Evolutionary conservation across 1,139 yeast genomes (phyloP).

Genomic region (Protomyces gravidus): DNA sequence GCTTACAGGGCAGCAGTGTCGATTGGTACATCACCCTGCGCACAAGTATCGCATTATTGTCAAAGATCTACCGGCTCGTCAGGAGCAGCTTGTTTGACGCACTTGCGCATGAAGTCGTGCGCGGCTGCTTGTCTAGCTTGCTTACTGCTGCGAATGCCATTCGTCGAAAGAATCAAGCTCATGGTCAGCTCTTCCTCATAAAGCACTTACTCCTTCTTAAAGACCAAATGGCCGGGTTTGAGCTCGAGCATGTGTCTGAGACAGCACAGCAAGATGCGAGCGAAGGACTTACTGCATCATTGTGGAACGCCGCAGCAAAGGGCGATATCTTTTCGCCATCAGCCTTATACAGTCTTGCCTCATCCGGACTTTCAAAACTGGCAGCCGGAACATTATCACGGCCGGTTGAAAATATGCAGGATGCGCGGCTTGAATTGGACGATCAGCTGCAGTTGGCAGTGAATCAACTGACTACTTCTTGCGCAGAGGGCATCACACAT

Average conservation of each 20-base stretch:
- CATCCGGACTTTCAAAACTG: constrained; percentile 11
- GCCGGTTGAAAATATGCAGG: constrained; percentile 22
- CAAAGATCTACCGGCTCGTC: constrained; percentile 74
- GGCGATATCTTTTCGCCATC: constrained; percentile 9
- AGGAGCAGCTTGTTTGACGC: constrained; percentile 77
- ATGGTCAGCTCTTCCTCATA: constrained; percentile 63
- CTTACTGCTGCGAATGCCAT: constrained; percentile 51
- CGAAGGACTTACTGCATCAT: background rate
- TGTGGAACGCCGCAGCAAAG: constrained; percentile 1
- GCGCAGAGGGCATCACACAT: constrained; percentile 18
- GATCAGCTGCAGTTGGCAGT: constrained; percentile 22
- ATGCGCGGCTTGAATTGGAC: constrained; percentile 21
- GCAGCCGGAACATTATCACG: constrained; percentile 18
- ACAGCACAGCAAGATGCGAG: background rate
- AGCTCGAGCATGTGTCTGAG: constrained; percentile 57
- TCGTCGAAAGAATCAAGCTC: constrained; percentile 48
- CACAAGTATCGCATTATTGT: constrained; percentile 63
- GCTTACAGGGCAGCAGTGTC: constrained; percentile 43
- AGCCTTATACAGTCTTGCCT: constrained; percentile 11
- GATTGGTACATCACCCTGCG: constrained; percentile 71
- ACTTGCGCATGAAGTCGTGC: constrained; percentile 80
- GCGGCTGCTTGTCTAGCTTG: constrained; percentile 62
- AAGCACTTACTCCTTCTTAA: constrained; percentile 68
- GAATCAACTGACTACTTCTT: constrained; percentile 2
- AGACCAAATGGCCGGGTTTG: constrained; percentile 70